Evolutionary conservation across 768 basidiomycete species (phyloP), one percentile per base, ranked within the genome.

Genomic region (Rhizopogon rudus): DNA sequence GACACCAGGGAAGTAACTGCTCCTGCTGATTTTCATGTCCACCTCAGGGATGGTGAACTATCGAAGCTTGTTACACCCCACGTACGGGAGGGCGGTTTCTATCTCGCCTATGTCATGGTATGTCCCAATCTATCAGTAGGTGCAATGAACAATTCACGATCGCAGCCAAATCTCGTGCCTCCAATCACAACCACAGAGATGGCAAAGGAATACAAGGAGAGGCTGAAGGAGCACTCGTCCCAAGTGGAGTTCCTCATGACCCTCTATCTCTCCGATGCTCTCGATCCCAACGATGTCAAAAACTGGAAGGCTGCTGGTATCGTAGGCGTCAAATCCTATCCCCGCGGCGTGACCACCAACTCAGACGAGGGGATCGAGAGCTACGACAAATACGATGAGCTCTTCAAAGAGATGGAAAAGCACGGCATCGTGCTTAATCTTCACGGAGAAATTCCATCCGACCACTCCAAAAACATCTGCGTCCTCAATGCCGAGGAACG

Each of bases 401-500:
- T 97, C 33, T 98, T 99, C 67, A 84, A 84, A 63, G 90, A 86
- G 39, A 98, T 98, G 95, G 85, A 98, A 73, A 85, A 91, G 65
- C 87, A 84, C 28, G 91, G 86, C 65, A 87, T 99, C 83, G 94
- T 98, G 17, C 79, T 99, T 42, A 98, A 98, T 73, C 78, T 99
- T 37, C 97, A 99, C 61, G 97, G 97, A 20, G 97, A 99, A 73
- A 82, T 98, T 20, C 95, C 97, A 10, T 95, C 94, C n/a, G 87
- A 94, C 60, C 51, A 46, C 14, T 20, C 29, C 53, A 94, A 88
- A 49, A 93, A 97, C 67, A 88, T 84, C 31, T 94, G 93, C 65
- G 81, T 98, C 40, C 79, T 99, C 57, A 98, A 99, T 65, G 95
- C 97, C 9, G 97, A 99, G 65, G 79, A 84, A 44, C 79, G 75